Percentiles rank a stretch among this genome's conserved stretches.
Evolutionary conservation across 139 green algal species (phyloP).

Genomic region (Picochlorum sp.): DNA sequence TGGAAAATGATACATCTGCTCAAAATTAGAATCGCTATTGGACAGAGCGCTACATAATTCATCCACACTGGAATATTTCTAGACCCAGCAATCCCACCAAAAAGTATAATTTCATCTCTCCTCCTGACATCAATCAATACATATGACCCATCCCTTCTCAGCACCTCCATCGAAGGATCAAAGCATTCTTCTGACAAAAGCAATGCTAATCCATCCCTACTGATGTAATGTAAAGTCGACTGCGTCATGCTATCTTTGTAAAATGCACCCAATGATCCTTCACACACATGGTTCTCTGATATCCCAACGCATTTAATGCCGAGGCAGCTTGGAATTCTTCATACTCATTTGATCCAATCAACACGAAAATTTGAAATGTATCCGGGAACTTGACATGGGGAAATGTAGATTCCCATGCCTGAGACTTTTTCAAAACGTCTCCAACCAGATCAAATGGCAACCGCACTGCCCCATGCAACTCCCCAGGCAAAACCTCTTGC

Average conservation of each 20-base stretch:
- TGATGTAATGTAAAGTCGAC: conserved; percentile 31
- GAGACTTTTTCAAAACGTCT: conserved; percentile 6
- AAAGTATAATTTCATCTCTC: conserved; percentile 66
- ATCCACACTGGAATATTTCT: conserved; percentile 32
- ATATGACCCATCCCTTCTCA: conserved; percentile 55
- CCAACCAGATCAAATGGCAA: conserved; percentile 22
- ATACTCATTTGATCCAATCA: conserved; percentile 19
- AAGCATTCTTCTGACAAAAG: neutral
- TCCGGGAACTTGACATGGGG: conserved; percentile 14
- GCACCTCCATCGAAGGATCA: conserved; percentile 46
- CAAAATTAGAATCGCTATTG: conserved; percentile 18
- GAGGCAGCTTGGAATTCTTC: conserved; percentile 21
- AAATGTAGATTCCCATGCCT: conserved; percentile 18
- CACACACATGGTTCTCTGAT: conserved; percentile 24
- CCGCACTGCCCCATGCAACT: conserved; percentile 19
- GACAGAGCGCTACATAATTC: neutral
- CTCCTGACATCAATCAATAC: conserved; percentile 53
- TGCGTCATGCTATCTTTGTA: conserved; percentile 8
- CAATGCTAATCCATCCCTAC: conserved; percentile 30
- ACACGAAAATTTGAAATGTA: conserved; percentile 31
- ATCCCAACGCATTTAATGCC: conserved; percentile 18
- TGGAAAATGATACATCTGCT: conserved; percentile 41
- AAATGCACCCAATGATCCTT: conserved; percentile 17
- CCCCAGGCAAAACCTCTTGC: conserved; percentile 15
- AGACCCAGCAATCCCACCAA: conserved; percentile 51